Evolutionary conservation across 257 asterid species (phyloP), one percentile per base, ranked within the genome.

Genomic region (Jacaranda mimosifolia): DNA sequence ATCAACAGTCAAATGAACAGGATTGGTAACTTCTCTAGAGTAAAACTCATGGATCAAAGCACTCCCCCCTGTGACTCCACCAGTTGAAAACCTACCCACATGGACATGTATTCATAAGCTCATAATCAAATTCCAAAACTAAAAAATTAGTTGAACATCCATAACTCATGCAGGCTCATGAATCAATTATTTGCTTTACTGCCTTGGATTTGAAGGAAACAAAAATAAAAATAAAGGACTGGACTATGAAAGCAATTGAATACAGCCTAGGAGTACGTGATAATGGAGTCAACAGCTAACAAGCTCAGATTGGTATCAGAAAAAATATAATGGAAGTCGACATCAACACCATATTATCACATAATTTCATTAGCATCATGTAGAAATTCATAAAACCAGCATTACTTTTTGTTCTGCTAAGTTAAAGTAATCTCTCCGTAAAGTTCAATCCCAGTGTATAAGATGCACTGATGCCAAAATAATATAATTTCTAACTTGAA

Each of bases 1-100:
- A 81, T 91, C 97, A 64, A 93, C 94, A 9, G 85, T 91, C 93
- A 95, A 87, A 86, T 95, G 99, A 71, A 95, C 78, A 63, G 98
- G 94, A 77, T 85, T 93, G 36, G 86, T 58, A 63, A 83, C 89
- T 83, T 92, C 96, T 79, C 92, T 86, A 3, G 96, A 70, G 85
- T 89, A 92, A 58, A 92, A 91, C 7, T 91, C 98, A 26, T 92
- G 98, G 77, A 92, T 92, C 82, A 92, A 81, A 69, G 89, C 92
- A 87, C 98, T 92, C 57, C 97, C 94, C 38, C 86, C 96, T 0
- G 91, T 79, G 64, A 89, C 95, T 70, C 96, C 94, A 78, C 98
- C 98, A 79, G 98, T 91, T 57, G 98, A 93, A 85, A 93, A 93
- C 97, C 98, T 93, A 73, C n/a, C 74, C 65, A 19, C 10, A 40